phyloP scores from a whole-genome alignment of 1,284 basidiomycete genomes.

The Naganishia liquefaciens region DNA sequence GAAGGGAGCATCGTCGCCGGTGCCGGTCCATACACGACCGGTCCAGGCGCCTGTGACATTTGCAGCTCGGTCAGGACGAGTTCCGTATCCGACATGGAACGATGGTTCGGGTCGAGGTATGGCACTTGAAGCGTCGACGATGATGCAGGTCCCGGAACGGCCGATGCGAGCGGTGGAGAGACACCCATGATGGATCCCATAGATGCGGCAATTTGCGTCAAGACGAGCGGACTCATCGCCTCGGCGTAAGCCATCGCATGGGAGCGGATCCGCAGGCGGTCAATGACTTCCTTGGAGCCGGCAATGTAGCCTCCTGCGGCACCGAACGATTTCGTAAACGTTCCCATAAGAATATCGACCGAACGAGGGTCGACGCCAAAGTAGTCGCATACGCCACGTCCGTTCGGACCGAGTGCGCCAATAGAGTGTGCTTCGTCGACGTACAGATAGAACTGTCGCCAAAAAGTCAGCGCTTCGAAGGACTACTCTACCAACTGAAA shows the following conservation, averaged over 20 bases:
- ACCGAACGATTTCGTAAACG: constrained; percentile 98
- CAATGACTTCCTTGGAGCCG: constrained; percentile 76
- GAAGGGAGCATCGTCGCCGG: constrained; percentile 63
- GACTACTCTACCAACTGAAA: neutral
- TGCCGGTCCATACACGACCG: constrained; percentile 62
- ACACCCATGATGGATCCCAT: constrained; percentile 98
- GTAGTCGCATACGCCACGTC: constrained; percentile 94
- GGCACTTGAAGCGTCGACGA: constrained; percentile 6
- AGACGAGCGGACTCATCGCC: constrained; percentile 83
- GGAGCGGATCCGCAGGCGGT: constrained; percentile 76
- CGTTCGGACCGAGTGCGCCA: constrained; percentile 89
- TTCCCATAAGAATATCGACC: constrained; percentile 96
- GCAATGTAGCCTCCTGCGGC: constrained; percentile 95
- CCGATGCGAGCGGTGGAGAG: constrained; percentile 57
- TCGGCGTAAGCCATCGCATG: constrained; percentile 89
- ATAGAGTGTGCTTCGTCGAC: constrained; percentile 98
- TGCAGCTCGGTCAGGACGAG: constrained; percentile 31
- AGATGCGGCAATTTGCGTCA: constrained; percentile 86
- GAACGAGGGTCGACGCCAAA: constrained; percentile 79
- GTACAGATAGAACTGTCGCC: constrained; percentile 82
- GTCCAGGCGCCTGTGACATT: constrained; percentile 42
- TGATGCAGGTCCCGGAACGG: constrained; percentile 38
- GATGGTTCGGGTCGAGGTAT: constrained; percentile 37
- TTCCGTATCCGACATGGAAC: constrained; percentile 36
- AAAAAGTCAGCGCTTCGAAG: constrained; percentile 11